Evolutionary conservation across 352 stramenopile genomes (phyloP).

Genomic region (Phytophthora pseudosyringae): DNA sequence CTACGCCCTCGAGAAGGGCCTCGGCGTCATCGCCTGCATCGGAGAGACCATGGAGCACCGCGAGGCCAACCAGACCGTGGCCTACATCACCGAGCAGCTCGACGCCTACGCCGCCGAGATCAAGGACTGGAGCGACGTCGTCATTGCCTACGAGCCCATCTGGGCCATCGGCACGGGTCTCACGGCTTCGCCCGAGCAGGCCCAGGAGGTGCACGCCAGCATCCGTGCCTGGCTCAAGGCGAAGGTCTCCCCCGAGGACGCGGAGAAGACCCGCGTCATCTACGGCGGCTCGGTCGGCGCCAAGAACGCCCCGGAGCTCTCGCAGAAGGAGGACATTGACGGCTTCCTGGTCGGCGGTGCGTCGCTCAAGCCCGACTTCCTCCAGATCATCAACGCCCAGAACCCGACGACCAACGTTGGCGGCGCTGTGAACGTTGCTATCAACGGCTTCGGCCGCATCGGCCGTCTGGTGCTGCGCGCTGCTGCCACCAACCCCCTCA

Average conservation of each 20-base stretch:
- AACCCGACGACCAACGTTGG: constrained; percentile 59
- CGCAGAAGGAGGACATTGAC: constrained; percentile 97
- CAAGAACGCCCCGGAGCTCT: constrained; percentile 93
- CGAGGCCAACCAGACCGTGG: constrained; percentile 93
- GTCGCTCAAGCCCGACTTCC: constrained; percentile 97
- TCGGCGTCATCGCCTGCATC: constrained; percentile 97
- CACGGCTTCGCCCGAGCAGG: constrained; percentile 98
- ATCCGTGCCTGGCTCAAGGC: constrained; percentile 95
- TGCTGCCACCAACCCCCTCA: constrained; percentile 85
- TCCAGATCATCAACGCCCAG: constrained; percentile 96
- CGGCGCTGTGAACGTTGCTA: constrained; percentile 93
- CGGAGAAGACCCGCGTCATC: constrained; percentile 95
- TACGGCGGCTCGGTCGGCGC: constrained; percentile 97
- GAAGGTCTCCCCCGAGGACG: constrained; percentile 93
- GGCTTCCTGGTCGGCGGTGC: constrained; percentile 98
- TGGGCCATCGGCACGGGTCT: constrained; percentile 99
- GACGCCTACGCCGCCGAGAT: constrained; percentile 89
- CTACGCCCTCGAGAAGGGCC: constrained; percentile 92
- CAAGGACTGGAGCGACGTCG: constrained; percentile 94
- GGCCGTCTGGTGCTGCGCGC: constrained; percentile 96
- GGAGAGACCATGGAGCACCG: constrained; percentile 96
- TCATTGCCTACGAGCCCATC: constrained; percentile 98
- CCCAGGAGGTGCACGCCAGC: constrained; percentile 96
- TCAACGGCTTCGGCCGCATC: constrained; percentile 99
- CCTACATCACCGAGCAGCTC: constrained; percentile 95